Evolutionary conservation across 108 stramenopile genomes (phyloP).

Genomic region (Nitzschia inconspicua): DNA sequence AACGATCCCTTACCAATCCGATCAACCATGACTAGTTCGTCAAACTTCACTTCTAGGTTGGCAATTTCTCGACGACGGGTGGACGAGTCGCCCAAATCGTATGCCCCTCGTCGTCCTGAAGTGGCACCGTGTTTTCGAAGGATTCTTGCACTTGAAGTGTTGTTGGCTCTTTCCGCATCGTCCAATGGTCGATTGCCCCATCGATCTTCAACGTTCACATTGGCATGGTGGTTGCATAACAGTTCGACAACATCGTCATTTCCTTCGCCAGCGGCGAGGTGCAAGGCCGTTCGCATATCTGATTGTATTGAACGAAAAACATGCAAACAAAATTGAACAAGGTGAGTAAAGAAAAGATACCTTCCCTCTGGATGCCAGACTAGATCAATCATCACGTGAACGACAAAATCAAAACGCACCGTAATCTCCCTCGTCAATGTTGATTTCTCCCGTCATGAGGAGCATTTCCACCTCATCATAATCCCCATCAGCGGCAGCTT

Average conservation of each 20-base stretch:
- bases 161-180: slow-evolving; percentile 52
- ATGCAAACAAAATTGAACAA: too few relatives aligned
- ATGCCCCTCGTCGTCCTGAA: slow-evolving; percentile 2
- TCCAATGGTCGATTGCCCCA: slow-evolving; percentile 86
- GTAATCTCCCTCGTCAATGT: slow-evolving; percentile 79
- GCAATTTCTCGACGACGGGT: slow-evolving; percentile 40
- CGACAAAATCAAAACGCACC: too few relatives aligned
- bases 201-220: slow-evolving; percentile 80
- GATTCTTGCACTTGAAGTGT: slow-evolving; percentile 28
- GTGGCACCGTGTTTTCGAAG: slow-evolving; percentile 60
- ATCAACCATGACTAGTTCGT: slow-evolving; percentile 82
- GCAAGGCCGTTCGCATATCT: slow-evolving; percentile 87
- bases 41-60: slow-evolving; percentile 73
- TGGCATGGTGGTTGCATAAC: slow-evolving; percentile 62
- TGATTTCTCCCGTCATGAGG: slow-evolving; percentile 24
- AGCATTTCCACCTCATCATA: slow-evolving; percentile 69
- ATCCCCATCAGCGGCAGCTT: slow-evolving; percentile 80
- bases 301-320: too few relatives aligned
- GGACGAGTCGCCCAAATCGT: slow-evolving; percentile 8
- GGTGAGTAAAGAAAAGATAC: too few relatives aligned
- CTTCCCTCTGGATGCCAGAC: too few relatives aligned
- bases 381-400: too few relatives aligned
- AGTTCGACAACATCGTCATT: slow-evolving; percentile 55
- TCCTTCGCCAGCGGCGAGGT: slow-evolving; percentile 84
- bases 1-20: slow-evolving; percentile 85